These are phyloP conservation scores for Pichia kluyveri DNA, from an alignment of 805 yeast species.

Conservation along the genomic window DNA sequence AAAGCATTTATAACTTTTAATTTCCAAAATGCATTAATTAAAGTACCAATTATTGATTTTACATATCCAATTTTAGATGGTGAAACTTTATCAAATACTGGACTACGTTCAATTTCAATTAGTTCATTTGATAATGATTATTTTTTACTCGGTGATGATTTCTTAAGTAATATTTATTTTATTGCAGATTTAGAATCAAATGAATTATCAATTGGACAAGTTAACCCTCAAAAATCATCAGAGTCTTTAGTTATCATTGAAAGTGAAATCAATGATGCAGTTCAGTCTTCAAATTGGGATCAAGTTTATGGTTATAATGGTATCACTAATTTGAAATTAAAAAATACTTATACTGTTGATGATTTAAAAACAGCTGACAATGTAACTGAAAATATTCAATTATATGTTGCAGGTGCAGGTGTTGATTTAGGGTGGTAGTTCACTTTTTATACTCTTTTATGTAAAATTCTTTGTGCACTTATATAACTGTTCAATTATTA, in stretches of 20 bases:
- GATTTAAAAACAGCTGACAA: background rate
- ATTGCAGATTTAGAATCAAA: conserved; percentile 45
- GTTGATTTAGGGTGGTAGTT: background rate
- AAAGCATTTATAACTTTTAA: conserved; percentile 29
- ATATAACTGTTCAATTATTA: background rate
- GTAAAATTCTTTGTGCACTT: background rate
- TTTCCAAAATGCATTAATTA: conserved; percentile 44
- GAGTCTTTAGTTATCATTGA: conserved; percentile 1
- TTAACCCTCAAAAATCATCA: background rate
- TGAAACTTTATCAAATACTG: conserved; percentile 5
- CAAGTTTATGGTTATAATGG: conserved; percentile 4
- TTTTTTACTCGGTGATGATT: conserved; percentile 43
- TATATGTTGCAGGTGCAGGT: conserved; percentile 1
- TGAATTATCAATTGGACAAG: conserved; percentile 35
- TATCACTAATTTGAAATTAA: background rate
- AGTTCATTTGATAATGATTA: conserved; percentile 21
- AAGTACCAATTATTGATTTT: conserved; percentile 33
- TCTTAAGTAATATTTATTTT: conserved; percentile 41
- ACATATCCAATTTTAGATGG: conserved; percentile 11
- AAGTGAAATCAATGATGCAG: conserved; percentile 6
- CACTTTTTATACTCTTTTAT: background rate
- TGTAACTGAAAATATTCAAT: background rate
- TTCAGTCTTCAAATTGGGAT: conserved; percentile 1
- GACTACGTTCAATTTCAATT: conserved; percentile 6
- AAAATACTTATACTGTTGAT: background rate